Percentiles rank a stretch among this genome's conserved stretches.
Conservation (phyloP, 495 filamentous ascomycete genomes). For the Neurospora sp. region DNA sequence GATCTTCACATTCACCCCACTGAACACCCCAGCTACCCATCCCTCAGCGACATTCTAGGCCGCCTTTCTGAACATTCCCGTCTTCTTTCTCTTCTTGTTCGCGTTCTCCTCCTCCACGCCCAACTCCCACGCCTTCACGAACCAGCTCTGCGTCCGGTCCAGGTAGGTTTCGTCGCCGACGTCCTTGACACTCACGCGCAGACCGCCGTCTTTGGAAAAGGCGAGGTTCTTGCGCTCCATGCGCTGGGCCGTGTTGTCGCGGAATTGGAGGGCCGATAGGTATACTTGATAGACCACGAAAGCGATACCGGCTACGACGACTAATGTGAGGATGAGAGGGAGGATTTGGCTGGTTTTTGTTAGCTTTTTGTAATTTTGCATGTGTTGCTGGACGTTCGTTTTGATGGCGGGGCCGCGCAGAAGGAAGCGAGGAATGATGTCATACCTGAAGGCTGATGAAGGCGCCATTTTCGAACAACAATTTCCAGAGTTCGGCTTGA, state of each 20-base stretch:
- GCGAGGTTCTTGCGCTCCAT: conserved; percentile 76
- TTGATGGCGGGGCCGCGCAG: not conserved
- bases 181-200: conserved; percentile 73
- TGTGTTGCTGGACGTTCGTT: not conserved
- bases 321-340: conserved; percentile 64
- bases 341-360: conserved; percentile 43
- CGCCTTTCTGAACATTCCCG: not conserved
- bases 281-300: conserved; percentile 69
- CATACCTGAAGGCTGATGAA: not conserved
- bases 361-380: not conserved
- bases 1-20: not conserved
- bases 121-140: conserved; percentile 74
- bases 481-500: not conserved
- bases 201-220: conserved; percentile 66
- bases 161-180: conserved; percentile 67
- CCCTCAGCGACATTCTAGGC: not conserved
- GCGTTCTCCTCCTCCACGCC: conserved; percentile 33
- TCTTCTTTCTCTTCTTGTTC: conserved; percentile 22
- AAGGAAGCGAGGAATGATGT: not conserved
- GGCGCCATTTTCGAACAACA: not conserved
- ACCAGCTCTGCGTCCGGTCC: conserved; percentile 71
- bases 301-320: conserved; percentile 49
- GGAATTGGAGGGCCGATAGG: conserved; percentile 57
- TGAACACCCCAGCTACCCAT: not conserved
- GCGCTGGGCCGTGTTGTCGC: conserved; percentile 54